Evolutionary conservation across 1,284 basidiomycete genomes (phyloP), one percentile per base, ranked within the genome.

Genomic region (Coniferiporia sulphurascens): DNA sequence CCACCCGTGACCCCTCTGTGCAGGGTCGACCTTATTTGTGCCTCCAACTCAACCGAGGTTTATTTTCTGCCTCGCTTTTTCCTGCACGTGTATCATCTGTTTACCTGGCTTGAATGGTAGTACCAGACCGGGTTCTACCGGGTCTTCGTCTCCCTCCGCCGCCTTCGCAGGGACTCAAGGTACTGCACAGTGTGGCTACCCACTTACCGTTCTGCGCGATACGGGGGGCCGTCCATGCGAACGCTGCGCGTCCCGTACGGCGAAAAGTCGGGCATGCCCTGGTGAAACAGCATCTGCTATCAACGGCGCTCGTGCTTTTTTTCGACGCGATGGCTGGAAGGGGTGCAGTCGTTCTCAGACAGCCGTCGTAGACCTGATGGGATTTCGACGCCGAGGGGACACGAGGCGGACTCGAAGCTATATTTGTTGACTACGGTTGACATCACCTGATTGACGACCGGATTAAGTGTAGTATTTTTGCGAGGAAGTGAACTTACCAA

Each of bases 251-350:
- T 15, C 13, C n/a, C 10, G 10, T 21, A 48, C 57, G 57, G 57
- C 51, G 49, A 10, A 58, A 53, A 53, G 27, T 58, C 57, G 57
- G 57, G 13, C n/a, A 48, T 58, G 57, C 27, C 57, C 53, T 35
- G 50, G 50, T 52, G 57, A 52, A 58, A 48, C 51, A 34, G 19
- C 52, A 22, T 19, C 34, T 46, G 32, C 51, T 45, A 22, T 45
- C 32, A 27, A 27, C n/a, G 38, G 9, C 9, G n/a, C 38, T 52
- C n/a, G 17, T 22, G 21, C 51, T 19, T 27, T 51, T 27, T 51
- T 17, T 21, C n/a, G 36, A 36, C 15, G 13, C 43, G 49, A 22
- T 58, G 38, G 17, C 38, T 45, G 17, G 34, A 50, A 58, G 56
- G 22, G 36, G 56, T 44, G 15, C 21, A 32, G 36, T 34, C 21